phyloP scores from a whole-genome alignment of 2,329 filamentous ascomycete genomes.

The Colletotrichum spinosum region DNA sequence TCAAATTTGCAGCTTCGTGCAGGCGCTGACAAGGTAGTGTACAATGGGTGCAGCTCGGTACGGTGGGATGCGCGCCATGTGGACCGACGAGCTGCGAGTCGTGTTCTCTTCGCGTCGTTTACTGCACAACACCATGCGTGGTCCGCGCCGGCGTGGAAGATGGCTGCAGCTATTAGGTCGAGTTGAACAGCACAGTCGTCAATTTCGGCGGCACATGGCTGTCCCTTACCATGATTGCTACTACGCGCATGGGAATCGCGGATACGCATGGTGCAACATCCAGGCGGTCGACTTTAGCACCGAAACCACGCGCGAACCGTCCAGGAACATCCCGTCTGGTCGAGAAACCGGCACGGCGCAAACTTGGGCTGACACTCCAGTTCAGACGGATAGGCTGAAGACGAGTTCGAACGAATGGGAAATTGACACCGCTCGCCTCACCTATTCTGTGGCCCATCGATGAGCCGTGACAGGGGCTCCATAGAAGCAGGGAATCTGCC shows the following conservation, averaged over 20 bases:
- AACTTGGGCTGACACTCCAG: constrained; percentile 24
- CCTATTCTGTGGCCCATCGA: constrained; percentile 17
- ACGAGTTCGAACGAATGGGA: constrained; percentile 3
- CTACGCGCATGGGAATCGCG: constrained; percentile 25
- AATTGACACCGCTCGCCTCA: constrained; percentile 29
- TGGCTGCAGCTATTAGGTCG: constrained; percentile 21
- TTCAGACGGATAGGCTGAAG: constrained; percentile 16
- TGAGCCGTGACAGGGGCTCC: constrained; percentile 26
- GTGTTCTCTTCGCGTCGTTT: constrained; percentile 1
- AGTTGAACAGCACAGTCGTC: constrained; percentile 14
- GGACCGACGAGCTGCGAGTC: constrained; percentile 17
- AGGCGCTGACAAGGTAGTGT: constrained; percentile 20
- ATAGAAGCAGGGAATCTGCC: constrained; percentile 25
- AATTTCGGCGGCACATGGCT: constrained; percentile 19
- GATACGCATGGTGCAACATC: constrained; percentile 8
- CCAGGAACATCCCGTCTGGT: constrained; percentile 28
- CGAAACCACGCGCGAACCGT: constrained; percentile 12
- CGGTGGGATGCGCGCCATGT: constrained; percentile 25
- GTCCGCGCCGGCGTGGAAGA: constrained; percentile 15
- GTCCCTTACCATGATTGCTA: constrained; percentile 6
- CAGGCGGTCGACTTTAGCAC: constrained; percentile 16
- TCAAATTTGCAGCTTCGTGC: constrained; percentile 27
- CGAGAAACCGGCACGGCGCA: neutral
- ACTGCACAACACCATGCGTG: constrained; percentile 1
- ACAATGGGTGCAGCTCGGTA: neutral